Conservation (phyloP, 352 stramenopile species). For the Ochromonadaceae sp. region DNA sequence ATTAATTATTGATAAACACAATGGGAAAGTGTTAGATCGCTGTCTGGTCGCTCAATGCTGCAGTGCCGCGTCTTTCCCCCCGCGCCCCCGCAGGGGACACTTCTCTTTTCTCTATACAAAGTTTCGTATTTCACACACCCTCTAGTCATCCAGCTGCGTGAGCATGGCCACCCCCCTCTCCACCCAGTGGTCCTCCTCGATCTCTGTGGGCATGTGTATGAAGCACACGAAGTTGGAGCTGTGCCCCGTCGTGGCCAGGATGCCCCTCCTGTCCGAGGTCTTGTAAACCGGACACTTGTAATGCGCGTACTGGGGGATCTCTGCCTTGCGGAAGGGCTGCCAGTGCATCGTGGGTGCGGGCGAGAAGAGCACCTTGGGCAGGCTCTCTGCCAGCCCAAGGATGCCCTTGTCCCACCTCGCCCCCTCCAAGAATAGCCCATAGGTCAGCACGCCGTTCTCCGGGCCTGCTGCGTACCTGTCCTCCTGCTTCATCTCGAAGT, state of each 20-base stretch:
- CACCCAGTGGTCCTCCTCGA: slow-evolving; percentile 69
- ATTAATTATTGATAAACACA: too few relatives aligned
- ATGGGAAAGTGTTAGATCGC: too few relatives aligned
- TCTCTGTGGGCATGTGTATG: slow-evolving; percentile 60
- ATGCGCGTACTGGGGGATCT: slow-evolving; percentile 32
- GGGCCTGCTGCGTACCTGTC: background rate
- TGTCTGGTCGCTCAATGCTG: too few relatives aligned
- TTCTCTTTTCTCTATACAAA: too few relatives aligned
- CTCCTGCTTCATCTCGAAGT: slow-evolving; percentile 52
- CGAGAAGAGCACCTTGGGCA: slow-evolving; percentile 65
- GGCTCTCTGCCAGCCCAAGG: slow-evolving; percentile 48
- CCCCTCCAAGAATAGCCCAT: slow-evolving; percentile 67
- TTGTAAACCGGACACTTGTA: slow-evolving; percentile 88
- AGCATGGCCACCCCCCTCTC: slow-evolving; percentile 77
- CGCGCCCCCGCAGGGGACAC: too few relatives aligned
- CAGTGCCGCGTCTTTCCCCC: too few relatives aligned
- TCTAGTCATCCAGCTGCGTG: too few relatives aligned
- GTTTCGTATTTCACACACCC: too few relatives aligned
- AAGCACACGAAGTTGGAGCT: slow-evolving; percentile 86
- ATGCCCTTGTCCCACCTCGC: slow-evolving; percentile 58
- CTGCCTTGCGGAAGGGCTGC: slow-evolving; percentile 20
- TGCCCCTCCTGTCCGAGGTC: slow-evolving; percentile 53
- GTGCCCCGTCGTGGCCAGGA: slow-evolving; percentile 76
- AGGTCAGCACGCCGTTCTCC: slow-evolving; percentile 62
- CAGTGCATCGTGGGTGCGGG: slow-evolving; percentile 60